Evolutionary conservation across 1,284 basidiomycete genomes (phyloP), one percentile per base, ranked within the genome.

Genomic region (Tetrapyrgos nigripes): DNA sequence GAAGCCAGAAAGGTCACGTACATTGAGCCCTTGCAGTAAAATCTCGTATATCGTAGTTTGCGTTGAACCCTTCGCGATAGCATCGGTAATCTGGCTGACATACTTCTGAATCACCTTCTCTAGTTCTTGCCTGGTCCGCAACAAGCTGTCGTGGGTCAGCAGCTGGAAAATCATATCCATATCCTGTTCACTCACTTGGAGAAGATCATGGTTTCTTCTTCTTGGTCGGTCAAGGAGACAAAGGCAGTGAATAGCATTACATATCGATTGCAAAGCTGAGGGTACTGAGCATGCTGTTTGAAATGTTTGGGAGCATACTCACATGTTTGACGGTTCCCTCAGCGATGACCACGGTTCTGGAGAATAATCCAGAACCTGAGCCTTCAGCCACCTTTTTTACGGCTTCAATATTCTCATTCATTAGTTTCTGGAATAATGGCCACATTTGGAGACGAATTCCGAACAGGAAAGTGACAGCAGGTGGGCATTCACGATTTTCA

Each of bases 201-300:
- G 68, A 96, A 97, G 48, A 96, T 91, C 94, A 97, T 96, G 5
- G 92, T 93, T 71, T 97, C 95, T 64, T 96, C 93, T 44, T 88
- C 89, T 64, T 93, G 89, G 50, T 85, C 85, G 5, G 93, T 94
- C 63, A 97, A 75, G 24, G 85, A 83, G 21, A 94, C 85, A 62
- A 94, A 87, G 2, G 89, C 88, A 59, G 86, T 88, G 78, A 97
- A 97, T 62, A 96, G 71, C 24, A 80, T 79, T 11, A 89, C 82
- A 70, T 97, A 98, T 58, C 88, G 79, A 68, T 80, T 72, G 80
- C 89, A 83, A 76, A 78, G 76, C 80, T 79, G 55, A 17, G 29
- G 27, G 27, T 61, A 40, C 57, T 37, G 50, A 52, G 53, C 44
- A 40, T 50, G 46, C 48, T 24, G 53, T 49, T 29, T 44, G 50